Evolutionary conservation across 164 flowering plant species (phyloP).

Genomic region (Tetracentron sinense): DNA sequence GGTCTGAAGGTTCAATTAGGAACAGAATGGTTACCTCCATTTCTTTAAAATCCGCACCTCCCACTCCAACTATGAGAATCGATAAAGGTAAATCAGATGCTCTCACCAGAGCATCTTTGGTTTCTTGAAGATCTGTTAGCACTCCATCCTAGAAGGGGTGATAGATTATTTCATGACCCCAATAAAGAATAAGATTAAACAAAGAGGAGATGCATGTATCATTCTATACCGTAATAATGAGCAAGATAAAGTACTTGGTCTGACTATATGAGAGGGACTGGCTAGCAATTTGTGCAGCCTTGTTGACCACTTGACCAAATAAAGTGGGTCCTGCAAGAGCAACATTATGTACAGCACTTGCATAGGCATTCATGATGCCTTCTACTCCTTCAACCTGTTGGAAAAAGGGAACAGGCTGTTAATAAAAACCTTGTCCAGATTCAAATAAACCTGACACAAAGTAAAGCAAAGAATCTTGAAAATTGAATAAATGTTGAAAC

Average conservation of each 20-base stretch:
- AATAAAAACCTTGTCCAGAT: conserved; percentile 5
- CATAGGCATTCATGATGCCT: conserved; percentile 83
- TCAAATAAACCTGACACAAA: not conserved
- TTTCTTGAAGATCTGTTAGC: conserved; percentile 75
- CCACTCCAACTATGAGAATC: conserved; percentile 91
- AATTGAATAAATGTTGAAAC: too few species aligned
- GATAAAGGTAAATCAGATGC: conserved; percentile 95
- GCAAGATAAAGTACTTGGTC: conserved; percentile 69
- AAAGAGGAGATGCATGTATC: not conserved
- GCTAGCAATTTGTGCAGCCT: conserved; percentile 72
- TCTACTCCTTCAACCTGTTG: conserved; percentile 76
- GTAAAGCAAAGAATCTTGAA: too few species aligned
- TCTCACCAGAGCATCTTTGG: conserved; percentile 74
- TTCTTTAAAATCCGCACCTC: conserved; percentile 72
- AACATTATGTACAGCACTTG: conserved; percentile 58
- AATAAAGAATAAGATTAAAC: not conserved
- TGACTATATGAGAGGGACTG: conserved; percentile 37
- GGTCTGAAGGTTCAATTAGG: not conserved
- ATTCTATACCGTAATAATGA: conserved; percentile 67
- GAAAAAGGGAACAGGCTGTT: not conserved
- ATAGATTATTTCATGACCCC: not conserved
- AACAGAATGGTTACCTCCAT: conserved; percentile 68
- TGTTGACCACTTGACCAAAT: conserved; percentile 75
- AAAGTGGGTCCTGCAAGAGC: conserved; percentile 86
- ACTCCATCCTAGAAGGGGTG: conserved; percentile 73